Evolutionary conservation across 768 basidiomycete species (phyloP).

Genomic region (Chalciporus piperatus): DNA sequence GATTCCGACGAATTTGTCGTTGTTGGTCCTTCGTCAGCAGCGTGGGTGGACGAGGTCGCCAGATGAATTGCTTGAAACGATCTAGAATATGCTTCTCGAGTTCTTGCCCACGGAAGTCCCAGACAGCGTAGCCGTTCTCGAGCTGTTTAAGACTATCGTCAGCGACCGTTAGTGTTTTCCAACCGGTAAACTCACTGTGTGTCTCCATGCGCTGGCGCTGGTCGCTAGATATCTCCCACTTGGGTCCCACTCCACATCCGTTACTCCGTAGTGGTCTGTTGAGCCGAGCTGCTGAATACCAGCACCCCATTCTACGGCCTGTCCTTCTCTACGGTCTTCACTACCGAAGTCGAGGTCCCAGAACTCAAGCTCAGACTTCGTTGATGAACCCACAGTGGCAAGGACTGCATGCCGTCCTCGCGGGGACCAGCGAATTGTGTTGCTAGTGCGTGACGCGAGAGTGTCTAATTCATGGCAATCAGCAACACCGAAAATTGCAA

Average conservation of each 20-base stretch:
- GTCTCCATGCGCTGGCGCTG: slow-evolving; percentile 92
- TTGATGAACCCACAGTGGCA: slow-evolving; percentile 91
- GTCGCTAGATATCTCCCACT: slow-evolving; percentile 91
- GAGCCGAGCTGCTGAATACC: slow-evolving; percentile 83
- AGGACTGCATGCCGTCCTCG: slow-evolving; percentile 94
- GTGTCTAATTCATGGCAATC: slow-evolving; percentile 47
- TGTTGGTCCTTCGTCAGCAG: slow-evolving; percentile 87
- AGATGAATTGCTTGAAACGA: slow-evolving; percentile 98
- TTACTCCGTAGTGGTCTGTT: slow-evolving; percentile 95
- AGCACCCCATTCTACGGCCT: slow-evolving; percentile 71
- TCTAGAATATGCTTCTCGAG: slow-evolving; percentile 86
- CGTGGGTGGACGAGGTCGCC: slow-evolving; percentile 93
- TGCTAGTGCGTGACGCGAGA: slow-evolving; percentile 79
- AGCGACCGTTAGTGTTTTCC: slow-evolving; percentile 7
- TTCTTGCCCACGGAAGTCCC: slow-evolving; percentile 98
- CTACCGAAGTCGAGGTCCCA: slow-evolving; percentile 95
- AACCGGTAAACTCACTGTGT: slow-evolving; percentile 59
- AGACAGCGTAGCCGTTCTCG: slow-evolving; percentile 94
- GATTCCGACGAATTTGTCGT: slow-evolving; percentile 78
- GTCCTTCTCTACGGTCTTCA: slow-evolving; percentile 48
- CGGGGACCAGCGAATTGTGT: slow-evolving; percentile 96
- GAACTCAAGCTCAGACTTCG: slow-evolving; percentile 97
- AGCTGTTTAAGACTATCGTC: slow-evolving; percentile 49
- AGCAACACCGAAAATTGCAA: slow-evolving; percentile 1
- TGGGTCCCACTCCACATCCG: slow-evolving; percentile 98